A percentile compares a stretch with the other conserved stretches of the same genome.
phyloP scores from a whole-genome alignment of 2,329 filamentous ascomycete genomes.

The Ophiostoma triangulosporum region DNA sequence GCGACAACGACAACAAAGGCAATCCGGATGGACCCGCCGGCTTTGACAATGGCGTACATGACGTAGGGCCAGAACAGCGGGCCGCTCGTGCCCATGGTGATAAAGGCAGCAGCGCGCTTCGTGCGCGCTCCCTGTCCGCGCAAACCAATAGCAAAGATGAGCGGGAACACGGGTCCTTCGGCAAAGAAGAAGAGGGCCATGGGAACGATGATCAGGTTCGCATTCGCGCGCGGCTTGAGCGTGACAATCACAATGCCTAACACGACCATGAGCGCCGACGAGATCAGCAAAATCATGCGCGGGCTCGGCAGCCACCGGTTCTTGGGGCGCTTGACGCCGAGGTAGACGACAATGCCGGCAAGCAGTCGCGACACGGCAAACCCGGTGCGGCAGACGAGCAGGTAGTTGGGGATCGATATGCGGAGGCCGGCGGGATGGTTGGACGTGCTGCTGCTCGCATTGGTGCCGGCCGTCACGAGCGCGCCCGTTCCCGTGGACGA shows the following conservation, averaged over 20 bases:
- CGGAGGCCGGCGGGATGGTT: slow-evolving; percentile 31
- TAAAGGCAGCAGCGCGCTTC: slow-evolving; percentile 63
- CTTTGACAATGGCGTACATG: slow-evolving; percentile 51
- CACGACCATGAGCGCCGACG: slow-evolving; percentile 47
- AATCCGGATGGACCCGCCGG: slow-evolving; percentile 45
- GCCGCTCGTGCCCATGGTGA: slow-evolving; percentile 63
- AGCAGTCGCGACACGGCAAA: slow-evolving; percentile 65
- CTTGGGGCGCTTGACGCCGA: slow-evolving; percentile 25
- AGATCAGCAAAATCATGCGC: slow-evolving; percentile 53
- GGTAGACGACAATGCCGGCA: slow-evolving; percentile 49
- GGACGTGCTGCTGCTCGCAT: slow-evolving; percentile 13
- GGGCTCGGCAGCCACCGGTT: slow-evolving; percentile 45
- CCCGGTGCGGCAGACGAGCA: slow-evolving; percentile 56
- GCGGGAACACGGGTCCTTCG: slow-evolving; percentile 70
- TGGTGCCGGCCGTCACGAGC: background rate
- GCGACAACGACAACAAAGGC: slow-evolving; percentile 51
- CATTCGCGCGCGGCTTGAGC: slow-evolving; percentile 26
- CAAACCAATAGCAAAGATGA: slow-evolving; percentile 67
- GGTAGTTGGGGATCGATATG: slow-evolving; percentile 47
- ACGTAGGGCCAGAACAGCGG: slow-evolving; percentile 64
- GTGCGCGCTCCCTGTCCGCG: slow-evolving; percentile 68
- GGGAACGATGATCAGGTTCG: slow-evolving; percentile 43
- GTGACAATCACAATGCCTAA: slow-evolving; percentile 35
- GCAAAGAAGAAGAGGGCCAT: slow-evolving; percentile 63
- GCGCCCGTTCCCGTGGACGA: background rate